Evolutionary conservation across 129 eudicot species (phyloP), one percentile per base, ranked within the genome.

Genomic region (Helichrysum umbraculigerum): DNA sequence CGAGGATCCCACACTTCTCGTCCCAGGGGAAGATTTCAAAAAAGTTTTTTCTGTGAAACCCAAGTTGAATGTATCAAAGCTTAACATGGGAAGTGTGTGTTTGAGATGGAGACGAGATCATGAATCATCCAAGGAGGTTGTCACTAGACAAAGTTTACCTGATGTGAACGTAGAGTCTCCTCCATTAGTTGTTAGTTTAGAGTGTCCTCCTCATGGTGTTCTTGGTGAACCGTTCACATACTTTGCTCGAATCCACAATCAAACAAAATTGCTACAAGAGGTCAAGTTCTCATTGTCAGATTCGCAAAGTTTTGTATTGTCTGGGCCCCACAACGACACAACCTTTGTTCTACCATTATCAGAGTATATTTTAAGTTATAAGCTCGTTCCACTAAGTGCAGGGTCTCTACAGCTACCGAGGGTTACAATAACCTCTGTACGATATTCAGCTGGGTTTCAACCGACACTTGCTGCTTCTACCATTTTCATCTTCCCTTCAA

Each of bases 181-280:
- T 56, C 97, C 97, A 1, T 65, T 94, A 58, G 72, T 84, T 15
- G 85, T 89, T 66, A 82, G 87, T 62, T 69, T 94, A 79, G 90
- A 87, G 58, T 91, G 96, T 59, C 99, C 98, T 2, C 93, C 99
- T 37, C 93, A 91, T 74, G 96, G 96, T 2, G 78, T 94, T 78
- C 84, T 89, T 57, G 96, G 96, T 14, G 82, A 86, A 52, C 96
- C 99, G 0, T 94, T 94, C 78, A 84, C 86, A 22, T 89, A 82
- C 81, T 91, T 84, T 73, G 87, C 93, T 32, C 91, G 76, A 56
- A 87, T 94, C 64, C 85, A 73, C 50, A 94, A 94, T 63, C 87
- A 79, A 56, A 91, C 97, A 3, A 84, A 87, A 73, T 25, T 89
- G 66, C 89, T 94, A 41, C 97, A 91, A 79, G 99, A 94, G 84